Evolutionary conservation across 2,329 filamentous ascomycete species (phyloP).

Genomic region (Calycina herbarum): DNA sequence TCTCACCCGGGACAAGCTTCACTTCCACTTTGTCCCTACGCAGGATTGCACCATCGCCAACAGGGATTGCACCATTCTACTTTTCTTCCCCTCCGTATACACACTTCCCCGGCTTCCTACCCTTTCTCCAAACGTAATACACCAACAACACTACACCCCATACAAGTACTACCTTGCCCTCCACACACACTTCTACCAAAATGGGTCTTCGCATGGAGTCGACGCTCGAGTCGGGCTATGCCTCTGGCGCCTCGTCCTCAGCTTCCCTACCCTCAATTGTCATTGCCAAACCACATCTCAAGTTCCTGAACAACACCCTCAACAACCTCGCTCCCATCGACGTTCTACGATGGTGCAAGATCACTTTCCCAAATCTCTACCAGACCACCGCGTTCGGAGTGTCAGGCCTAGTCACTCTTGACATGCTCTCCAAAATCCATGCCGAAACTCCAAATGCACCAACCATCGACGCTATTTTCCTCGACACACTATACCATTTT

Average conservation of each 20-base stretch:
- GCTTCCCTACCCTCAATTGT: constrained; percentile 71
- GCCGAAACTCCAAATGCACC: constrained; percentile 59
- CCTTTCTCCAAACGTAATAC: neutral
- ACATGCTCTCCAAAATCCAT: constrained; percentile 79
- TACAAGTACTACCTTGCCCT: neutral
- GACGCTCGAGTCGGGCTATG: constrained; percentile 81
- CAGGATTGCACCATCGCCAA: constrained; percentile 7
- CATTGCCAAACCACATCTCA: constrained; percentile 84
- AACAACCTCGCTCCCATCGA: constrained; percentile 87
- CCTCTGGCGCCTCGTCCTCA: constrained; percentile 59
- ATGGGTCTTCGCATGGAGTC: constrained; percentile 24
- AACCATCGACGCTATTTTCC: constrained; percentile 70
- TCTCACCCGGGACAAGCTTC: neutral
- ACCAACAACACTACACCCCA: neutral
- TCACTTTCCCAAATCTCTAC: constrained; percentile 85
- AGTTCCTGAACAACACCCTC: constrained; percentile 87
- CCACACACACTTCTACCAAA: constrained; percentile 3
- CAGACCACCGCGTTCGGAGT: constrained; percentile 83
- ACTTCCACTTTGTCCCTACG: neutral
- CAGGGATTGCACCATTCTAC: constrained; percentile 19
- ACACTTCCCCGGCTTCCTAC: neutral
- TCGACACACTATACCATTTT: constrained; percentile 84
- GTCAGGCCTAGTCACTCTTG: constrained; percentile 77
- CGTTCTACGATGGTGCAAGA: constrained; percentile 87
- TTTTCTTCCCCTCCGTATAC: constrained; percentile 12